These are phyloP conservation scores for Gigaspora rosea DNA, from an alignment of 192 early-diverging fungal species.

Conservation along the genomic window DNA sequence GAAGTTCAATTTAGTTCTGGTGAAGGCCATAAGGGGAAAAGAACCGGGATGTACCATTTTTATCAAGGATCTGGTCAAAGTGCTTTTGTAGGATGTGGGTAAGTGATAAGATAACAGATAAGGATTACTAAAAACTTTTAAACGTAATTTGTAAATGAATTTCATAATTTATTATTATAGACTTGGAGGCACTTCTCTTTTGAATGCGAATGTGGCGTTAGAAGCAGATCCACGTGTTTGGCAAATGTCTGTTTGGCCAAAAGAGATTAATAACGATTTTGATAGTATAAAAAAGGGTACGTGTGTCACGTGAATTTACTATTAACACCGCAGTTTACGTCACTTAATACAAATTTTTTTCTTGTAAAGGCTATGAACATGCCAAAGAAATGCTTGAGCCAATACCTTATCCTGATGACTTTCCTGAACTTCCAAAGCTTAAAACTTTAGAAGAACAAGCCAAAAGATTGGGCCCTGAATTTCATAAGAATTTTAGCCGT, in stretches of 20 bases:
- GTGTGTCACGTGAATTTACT: no score
- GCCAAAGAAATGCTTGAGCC: slow-evolving; percentile 45
- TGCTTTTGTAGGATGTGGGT: slow-evolving; percentile 47
- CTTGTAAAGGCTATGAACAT: slow-evolving; percentile 32
- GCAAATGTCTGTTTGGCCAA: slow-evolving; percentile 37
- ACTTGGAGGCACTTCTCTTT: slow-evolving; percentile 49
- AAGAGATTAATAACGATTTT: slow-evolving; percentile 39
- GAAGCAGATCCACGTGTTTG: slow-evolving; percentile 44
- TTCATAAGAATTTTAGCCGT: slow-evolving; percentile 41
- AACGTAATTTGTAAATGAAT: no score
- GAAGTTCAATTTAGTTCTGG: slow-evolving; percentile 44
- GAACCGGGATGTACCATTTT: slow-evolving; percentile 44
- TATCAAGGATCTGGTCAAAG: slow-evolving; percentile 44
- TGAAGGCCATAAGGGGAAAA: slow-evolving; percentile 37
- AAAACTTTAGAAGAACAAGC: slow-evolving; percentile 45
- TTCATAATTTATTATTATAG: slow-evolving; percentile 29
- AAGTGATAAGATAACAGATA: slow-evolving; percentile 10
- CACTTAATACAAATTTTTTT: no score
- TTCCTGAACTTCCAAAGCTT: slow-evolving; percentile 44
- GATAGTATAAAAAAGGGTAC: slow-evolving; percentile 8
- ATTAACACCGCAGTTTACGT: no score
- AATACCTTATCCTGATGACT: slow-evolving; percentile 41
- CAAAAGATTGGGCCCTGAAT: slow-evolving; percentile 31
- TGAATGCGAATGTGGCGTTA: slow-evolving; percentile 50
- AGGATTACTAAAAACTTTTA: no score